Conservation (phyloP, 805 yeast genomes). For the Wickerhamomyces chambardii region DNA sequence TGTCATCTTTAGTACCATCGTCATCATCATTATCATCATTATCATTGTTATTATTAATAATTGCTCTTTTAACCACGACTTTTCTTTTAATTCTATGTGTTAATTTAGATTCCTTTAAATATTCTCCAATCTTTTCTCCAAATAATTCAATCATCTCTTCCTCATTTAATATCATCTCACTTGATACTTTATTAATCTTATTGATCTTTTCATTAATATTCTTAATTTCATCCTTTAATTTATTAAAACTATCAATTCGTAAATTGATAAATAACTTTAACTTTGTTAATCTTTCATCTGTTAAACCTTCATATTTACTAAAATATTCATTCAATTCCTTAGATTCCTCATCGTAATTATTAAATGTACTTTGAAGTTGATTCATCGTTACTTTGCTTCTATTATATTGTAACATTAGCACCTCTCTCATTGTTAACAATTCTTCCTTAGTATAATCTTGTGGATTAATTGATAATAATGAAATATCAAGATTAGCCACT, state of each 20-base stretch:
- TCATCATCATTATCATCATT: background rate
- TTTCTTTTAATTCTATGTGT: constrained; percentile 1
- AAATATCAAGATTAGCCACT: background rate
- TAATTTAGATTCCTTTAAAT: constrained; percentile 1
- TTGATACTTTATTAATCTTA: constrained; percentile 1
- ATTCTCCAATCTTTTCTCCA: constrained; percentile 4
- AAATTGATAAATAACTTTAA: constrained; percentile 4
- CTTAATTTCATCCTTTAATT: constrained; percentile 8
- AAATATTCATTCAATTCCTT: background rate
- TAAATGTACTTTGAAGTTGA: constrained; percentile 6
- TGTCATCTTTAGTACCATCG: background rate
- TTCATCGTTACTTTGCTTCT: constrained; percentile 4
- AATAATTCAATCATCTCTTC: constrained; percentile 9
- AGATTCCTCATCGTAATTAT: constrained; percentile 2
- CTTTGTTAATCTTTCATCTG: constrained; percentile 3
- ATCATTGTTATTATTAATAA: background rate
- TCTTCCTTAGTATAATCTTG: background rate
- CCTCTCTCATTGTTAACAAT: background rate
- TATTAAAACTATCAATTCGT: constrained; percentile 7
- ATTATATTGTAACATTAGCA: constrained; percentile 3
- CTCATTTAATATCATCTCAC: constrained; percentile 1
- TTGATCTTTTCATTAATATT: constrained; percentile 8
- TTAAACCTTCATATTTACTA: constrained; percentile 2
- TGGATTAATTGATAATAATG: background rate
- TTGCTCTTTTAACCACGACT: background rate